Evolutionary conservation across 2,329 filamentous ascomycete species (phyloP), one percentile per base, ranked within the genome.

Genomic region (Ophiostoma triangulosporum): DNA sequence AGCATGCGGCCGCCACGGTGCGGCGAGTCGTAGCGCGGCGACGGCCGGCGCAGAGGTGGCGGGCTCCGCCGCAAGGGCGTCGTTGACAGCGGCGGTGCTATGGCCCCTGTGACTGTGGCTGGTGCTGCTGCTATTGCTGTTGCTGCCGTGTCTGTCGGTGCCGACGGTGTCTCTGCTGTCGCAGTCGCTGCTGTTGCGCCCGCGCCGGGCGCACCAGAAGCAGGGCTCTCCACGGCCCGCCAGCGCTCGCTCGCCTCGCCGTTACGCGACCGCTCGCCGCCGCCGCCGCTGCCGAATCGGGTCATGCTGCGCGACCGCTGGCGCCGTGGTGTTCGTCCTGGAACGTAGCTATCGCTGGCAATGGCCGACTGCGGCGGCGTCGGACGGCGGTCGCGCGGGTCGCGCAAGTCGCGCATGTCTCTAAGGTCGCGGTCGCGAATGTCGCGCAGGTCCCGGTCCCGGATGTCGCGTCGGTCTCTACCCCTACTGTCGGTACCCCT

Each of bases 261-360:
- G 5, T 64, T 65, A 11, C 43, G 29, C 43, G 43, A 46, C 43
- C 26, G 26, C 26, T 17, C 43, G 4, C 64, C 61, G 12, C 69
- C 69, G 20, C 67, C 64, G 36, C 68, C 69, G 20, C 67, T 64
- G 36, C 68, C 63, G 55, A 67, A 70, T 15, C 69, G 65, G 57
- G 70, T 68, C 32, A 58, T 60, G 57, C 69, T 72, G n/a, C 70
- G 65, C 9, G 70, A 71, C 27, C 70, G 67, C 22, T 69, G 69
- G 27, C 69, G 66, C n/a, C 43, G 43, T 15, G 69, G 68, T 20
- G 66, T 69, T 49, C 69, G 64, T 56, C 65, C 64, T 3, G 70
- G 70, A 0, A 73, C 62, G 55, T 72, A 72, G 46, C 69, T 68
- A 40, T 71, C 69, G 55, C 43, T 46, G 26, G 68, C 70, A 60